A percentile compares a stretch with the other conserved stretches of the same genome.
Conservation (phyloP, 192 early-diverging fungal genomes). For the Jimgerdemannia flammicorona region DNA sequence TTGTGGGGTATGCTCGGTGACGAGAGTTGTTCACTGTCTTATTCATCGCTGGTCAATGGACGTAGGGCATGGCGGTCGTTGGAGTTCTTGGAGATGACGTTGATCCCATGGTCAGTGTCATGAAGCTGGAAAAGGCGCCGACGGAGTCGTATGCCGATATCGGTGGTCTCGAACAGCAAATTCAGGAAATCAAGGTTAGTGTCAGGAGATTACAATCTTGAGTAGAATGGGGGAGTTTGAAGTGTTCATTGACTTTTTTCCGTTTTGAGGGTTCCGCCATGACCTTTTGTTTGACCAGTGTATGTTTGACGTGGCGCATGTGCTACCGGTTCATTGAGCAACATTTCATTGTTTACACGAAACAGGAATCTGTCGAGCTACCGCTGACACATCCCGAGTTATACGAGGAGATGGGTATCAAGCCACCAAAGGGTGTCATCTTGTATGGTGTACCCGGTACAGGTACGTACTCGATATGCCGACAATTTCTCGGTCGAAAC, state of each 20-base stretch:
- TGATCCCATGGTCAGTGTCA: constrained; percentile 99
- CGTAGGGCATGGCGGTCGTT: constrained; percentile 77
- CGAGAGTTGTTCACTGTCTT: too few relatives aligned
- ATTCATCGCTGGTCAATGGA: too few relatives aligned
- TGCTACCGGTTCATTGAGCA: too few relatives aligned
- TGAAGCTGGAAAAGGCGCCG: constrained; percentile 99
- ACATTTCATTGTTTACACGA: background rate
- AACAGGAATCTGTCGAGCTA: constrained; percentile 90
- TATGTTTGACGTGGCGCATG: too few relatives aligned
- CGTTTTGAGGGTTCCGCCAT: background rate
- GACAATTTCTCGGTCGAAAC: background rate
- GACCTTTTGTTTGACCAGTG: too few relatives aligned
- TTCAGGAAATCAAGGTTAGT: constrained; percentile 84
- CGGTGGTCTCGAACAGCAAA: constrained; percentile 95
- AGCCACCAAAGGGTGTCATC: constrained; percentile 96
- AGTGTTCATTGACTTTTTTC: constrained; percentile 1
- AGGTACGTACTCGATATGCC: background rate
- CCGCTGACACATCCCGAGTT: constrained; percentile 96
- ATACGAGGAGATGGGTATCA: constrained; percentile 99
- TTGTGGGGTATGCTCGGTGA: too few relatives aligned
- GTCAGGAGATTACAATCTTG: background rate
- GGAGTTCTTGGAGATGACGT: constrained; percentile 94
- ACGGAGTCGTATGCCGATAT: constrained; percentile 98
- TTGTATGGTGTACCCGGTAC: constrained; percentile 94
- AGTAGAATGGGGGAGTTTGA: constrained; percentile 14